A percentile compares a stretch with the other conserved stretches of the same genome.
Evolutionary conservation across 1,284 basidiomycete genomes (phyloP).

Genomic region (Cystobasidiaceae sp.): DNA sequence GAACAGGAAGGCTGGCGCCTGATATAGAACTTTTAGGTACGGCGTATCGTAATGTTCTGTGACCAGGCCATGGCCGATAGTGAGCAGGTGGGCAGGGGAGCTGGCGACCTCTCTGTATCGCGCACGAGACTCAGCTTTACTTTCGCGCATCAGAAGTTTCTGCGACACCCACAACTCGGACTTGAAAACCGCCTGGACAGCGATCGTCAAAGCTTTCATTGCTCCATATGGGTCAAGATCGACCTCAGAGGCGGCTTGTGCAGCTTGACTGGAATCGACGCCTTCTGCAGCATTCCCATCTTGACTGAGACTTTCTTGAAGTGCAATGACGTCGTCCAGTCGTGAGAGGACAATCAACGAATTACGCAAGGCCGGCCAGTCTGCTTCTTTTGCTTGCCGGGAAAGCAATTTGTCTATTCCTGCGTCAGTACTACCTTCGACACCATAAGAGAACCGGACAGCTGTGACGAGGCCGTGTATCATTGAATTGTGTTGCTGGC

Average conservation of each 20-base stretch:
- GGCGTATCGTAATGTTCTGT: neutral
- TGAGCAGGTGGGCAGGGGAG: constrained; percentile 12
- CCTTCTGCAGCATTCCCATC: neutral
- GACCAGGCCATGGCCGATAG: constrained; percentile 12
- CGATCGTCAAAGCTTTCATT: constrained; percentile 17
- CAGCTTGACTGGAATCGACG: neutral
- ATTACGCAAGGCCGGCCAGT: constrained; percentile 17
- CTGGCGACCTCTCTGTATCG: constrained; percentile 18
- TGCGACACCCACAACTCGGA: constrained; percentile 14
- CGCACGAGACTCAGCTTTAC: neutral
- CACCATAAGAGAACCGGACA: constrained; percentile 22
- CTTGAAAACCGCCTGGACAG: constrained; percentile 8
- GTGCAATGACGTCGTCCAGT: constrained; percentile 9
- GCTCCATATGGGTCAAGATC: constrained; percentile 15
- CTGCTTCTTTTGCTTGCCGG: constrained; percentile 7
- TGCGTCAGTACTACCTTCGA: constrained; percentile 25
- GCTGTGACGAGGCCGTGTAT: neutral
- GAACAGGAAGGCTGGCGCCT: constrained; percentile 3
- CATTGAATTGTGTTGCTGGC: neutral
- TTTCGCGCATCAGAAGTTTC: no score
- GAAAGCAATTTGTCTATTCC: constrained; percentile 28
- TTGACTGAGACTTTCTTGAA: constrained; percentile 1
- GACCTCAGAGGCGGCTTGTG: no score
- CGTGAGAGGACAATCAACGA: neutral
- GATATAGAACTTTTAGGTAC: neutral